Evolutionary conservation across 768 basidiomycete genomes (phyloP).

Genomic region (Pilatotrama ljubarskyi): DNA sequence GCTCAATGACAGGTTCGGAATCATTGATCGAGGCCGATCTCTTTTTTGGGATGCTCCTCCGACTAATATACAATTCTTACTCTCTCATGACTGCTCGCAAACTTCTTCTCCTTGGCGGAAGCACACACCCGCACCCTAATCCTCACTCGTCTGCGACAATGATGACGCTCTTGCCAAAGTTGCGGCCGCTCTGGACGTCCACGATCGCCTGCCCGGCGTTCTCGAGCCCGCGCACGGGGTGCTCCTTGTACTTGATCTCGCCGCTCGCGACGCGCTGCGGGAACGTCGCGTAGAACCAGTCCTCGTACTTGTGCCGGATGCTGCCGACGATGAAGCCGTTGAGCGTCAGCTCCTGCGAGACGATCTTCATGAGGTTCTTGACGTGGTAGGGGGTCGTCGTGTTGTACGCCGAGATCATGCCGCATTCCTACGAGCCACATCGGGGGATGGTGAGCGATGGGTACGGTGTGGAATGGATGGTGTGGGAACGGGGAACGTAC

Average conservation of each 20-base stretch:
- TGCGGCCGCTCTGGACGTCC: slow-evolving; percentile 36
- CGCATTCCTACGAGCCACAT: slow-evolving; percentile 27
- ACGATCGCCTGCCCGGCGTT: slow-evolving; percentile 36
- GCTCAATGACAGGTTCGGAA: no score
- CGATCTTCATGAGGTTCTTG: slow-evolving; percentile 30
- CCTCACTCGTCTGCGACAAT: slow-evolving; percentile 31
- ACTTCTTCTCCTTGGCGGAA: no score
- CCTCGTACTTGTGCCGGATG: slow-evolving; percentile 27
- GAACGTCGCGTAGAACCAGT: slow-evolving; percentile 33
- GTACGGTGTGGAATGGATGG: background rate
- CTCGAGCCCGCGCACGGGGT: slow-evolving; percentile 35
- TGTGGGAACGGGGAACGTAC: slow-evolving; percentile 19
- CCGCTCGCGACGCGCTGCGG: slow-evolving; percentile 33
- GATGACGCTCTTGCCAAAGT: slow-evolving; percentile 40
- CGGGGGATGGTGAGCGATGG: no score
- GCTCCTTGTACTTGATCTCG: slow-evolving; percentile 39
- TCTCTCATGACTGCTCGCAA: no score
- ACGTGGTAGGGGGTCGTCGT: slow-evolving; percentile 19
- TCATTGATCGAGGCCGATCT: no score
- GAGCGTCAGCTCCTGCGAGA: slow-evolving; percentile 31
- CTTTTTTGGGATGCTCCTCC: no score
- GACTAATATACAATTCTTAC: no score
- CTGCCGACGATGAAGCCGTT: slow-evolving; percentile 33
- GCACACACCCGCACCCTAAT: no score
- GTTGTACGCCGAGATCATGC: slow-evolving; percentile 34